A percentile compares a stretch with the other conserved stretches of the same genome.
Conservation (phyloP, 225 moss, liverwort and hornwort genomes). For the Ulota crispa region DNA sequence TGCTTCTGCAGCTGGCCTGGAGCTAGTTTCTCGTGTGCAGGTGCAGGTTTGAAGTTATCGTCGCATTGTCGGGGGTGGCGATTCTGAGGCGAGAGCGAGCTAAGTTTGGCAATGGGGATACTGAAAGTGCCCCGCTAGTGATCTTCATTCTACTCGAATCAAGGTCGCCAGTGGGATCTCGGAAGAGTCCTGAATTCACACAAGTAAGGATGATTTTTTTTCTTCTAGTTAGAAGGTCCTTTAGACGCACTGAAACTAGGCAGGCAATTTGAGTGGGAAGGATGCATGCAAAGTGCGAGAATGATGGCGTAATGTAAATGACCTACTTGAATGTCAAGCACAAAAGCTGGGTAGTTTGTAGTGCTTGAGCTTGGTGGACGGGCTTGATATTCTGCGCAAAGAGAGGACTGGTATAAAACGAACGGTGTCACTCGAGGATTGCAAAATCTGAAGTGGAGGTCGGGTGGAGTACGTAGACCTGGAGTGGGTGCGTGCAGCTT, state of each 20-base stretch:
- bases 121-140: not conserved
- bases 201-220: slow-evolving; percentile 18
- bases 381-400: not conserved
- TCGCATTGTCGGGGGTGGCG: not conserved
- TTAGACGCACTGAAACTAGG: not conserved
- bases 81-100: not conserved
- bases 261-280: not conserved
- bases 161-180: slow-evolving; percentile 1
- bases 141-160: not conserved
- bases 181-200: slow-evolving; percentile 15
- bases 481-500: slow-evolving; percentile 6
- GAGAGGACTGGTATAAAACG: not conserved
- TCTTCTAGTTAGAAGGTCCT: not conserved
- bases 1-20: not conserved
- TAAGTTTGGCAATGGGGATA: not conserved
- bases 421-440: not conserved
- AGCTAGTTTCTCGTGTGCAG: not conserved
- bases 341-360: not conserved
- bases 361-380: not conserved
- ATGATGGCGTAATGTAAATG: not conserved
- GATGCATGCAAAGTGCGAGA: not conserved
- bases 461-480: slow-evolving; percentile 8
- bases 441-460: slow-evolving; percentile 2
- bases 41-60: not conserved
- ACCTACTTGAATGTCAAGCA: not conserved